Evolutionary conservation across 2,329 filamentous ascomycete species (phyloP).

Genomic region (Fusarium goolgardi): DNA sequence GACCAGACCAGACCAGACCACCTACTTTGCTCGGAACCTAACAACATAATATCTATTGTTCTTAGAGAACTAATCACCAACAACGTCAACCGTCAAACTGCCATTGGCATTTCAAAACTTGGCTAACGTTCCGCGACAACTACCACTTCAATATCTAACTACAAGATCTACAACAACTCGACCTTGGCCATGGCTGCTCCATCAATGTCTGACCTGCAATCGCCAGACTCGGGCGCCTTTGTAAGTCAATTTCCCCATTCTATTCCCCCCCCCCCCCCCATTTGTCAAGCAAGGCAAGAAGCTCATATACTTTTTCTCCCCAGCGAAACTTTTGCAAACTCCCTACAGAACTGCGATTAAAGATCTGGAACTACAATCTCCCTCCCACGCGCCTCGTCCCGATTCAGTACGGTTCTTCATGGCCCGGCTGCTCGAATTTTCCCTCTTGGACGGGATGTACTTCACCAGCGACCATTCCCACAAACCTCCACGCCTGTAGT

Average conservation of each 20-base stretch:
- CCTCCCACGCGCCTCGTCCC: conserved; percentile 58
- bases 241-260: conserved; percentile 26
- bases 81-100: not conserved
- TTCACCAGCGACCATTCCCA: conserved; percentile 56
- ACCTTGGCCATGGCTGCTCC: conserved; percentile 19
- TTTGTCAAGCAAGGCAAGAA: not conserved
- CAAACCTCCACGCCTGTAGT: conserved; percentile 59
- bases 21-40: conserved; percentile 1
- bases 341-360: conserved; percentile 60
- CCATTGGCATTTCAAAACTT: conserved; percentile 2
- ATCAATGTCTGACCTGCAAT: conserved; percentile 5
- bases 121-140: conserved; percentile 1
- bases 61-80: not conserved
- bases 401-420: conserved; percentile 54
- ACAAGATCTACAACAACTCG: not conserved
- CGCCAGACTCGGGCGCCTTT: conserved; percentile 23
- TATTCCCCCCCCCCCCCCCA: no score
- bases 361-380: conserved; percentile 60
- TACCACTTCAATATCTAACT: not conserved
- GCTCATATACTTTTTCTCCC: not conserved
- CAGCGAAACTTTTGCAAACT: conserved; percentile 58
- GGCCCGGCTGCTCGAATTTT: conserved; percentile 41
- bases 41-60: not conserved
- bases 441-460: conserved; percentile 52
- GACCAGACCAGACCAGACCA: not conserved